Evolutionary conservation across 2,329 filamentous ascomycete genomes (phyloP).

Genomic region (Exutisphaerella laricina): DNA sequence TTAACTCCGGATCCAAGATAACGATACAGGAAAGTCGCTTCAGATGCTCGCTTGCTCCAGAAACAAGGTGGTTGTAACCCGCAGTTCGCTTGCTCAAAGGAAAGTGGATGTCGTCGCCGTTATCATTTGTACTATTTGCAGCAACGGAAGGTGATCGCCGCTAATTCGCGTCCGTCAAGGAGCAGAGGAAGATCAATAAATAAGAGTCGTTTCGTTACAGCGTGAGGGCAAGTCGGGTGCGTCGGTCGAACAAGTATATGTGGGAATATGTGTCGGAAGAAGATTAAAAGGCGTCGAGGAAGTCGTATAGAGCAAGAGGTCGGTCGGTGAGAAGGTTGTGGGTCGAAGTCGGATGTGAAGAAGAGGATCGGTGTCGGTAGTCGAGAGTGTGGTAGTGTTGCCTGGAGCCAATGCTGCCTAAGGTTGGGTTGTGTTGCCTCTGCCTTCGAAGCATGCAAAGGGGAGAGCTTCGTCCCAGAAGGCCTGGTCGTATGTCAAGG

Average conservation of each 20-base stretch:
- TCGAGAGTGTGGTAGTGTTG: conserved; percentile 9
- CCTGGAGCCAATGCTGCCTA: conserved; percentile 17
- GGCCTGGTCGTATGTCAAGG: conserved; percentile 10
- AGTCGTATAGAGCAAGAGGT: conserved; percentile 9
- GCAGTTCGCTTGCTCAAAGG: conserved; percentile 24
- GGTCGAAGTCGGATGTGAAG: background rate
- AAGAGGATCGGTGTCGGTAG: conserved; percentile 5
- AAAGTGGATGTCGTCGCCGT: conserved; percentile 28
- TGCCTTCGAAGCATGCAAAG: conserved; percentile 16
- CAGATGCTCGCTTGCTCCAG: conserved; percentile 20
- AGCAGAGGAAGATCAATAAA: conserved; percentile 14
- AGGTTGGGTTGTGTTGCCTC: conserved; percentile 14
- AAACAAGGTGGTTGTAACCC: conserved; percentile 15
- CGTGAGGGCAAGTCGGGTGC: conserved; percentile 11
- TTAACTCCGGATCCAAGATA: conserved; percentile 20
- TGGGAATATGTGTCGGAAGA: conserved; percentile 20
- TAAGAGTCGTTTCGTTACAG: conserved; percentile 12
- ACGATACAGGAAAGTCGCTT: conserved; percentile 18
- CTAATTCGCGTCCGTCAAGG: conserved; percentile 22
- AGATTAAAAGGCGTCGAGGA: conserved; percentile 9
- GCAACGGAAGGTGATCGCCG: conserved; percentile 11
- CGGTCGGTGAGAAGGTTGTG: background rate
- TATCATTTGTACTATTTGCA: conserved; percentile 25
- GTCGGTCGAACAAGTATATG: conserved; percentile 17
- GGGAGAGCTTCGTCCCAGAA: conserved; percentile 10